A percentile compares a stretch with the other conserved stretches of the same genome.
Conservation (phyloP, 2,329 filamentous ascomycete genomes). For the Epichloe coenophiala region DNA sequence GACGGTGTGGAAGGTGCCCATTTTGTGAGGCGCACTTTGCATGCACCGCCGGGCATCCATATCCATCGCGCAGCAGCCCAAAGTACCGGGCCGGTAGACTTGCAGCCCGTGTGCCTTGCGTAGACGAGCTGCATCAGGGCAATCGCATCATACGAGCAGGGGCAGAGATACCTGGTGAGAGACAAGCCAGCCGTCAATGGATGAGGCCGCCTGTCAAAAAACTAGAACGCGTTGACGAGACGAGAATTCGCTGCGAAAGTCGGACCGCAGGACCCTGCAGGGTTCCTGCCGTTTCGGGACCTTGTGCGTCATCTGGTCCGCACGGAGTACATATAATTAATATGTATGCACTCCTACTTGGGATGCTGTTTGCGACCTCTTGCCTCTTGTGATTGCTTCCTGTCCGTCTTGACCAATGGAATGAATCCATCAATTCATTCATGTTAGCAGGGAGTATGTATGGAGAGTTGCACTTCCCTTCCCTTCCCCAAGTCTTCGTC, state of each 20-base stretch:
- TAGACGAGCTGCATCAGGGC: conserved; percentile 16
- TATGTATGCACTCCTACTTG: too few species aligned
- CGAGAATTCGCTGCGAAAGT: background rate
- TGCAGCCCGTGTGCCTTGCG: conserved; percentile 12
- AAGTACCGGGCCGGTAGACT: conserved; percentile 6
- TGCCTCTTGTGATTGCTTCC: too few species aligned
- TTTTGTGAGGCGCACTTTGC: background rate
- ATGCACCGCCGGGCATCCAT: background rate
- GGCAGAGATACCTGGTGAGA: background rate
- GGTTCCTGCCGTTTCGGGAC: conserved; percentile 2
- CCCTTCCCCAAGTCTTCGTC: too few species aligned
- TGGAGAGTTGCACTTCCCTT: too few species aligned
- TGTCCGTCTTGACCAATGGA: too few species aligned
- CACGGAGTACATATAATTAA: too few species aligned
- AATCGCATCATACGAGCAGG: conserved; percentile 10
- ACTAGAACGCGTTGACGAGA: background rate
- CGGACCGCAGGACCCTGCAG: conserved; percentile 1
- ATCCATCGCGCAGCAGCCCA: conserved; percentile 4
- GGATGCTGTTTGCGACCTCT: too few species aligned
- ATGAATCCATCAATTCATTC: too few species aligned
- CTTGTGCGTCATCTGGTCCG: background rate
- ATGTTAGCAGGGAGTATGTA: too few species aligned
- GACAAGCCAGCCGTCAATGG: background rate
- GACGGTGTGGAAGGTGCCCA: background rate
- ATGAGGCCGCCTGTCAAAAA: background rate